phyloP scores from a whole-genome alignment of 1,139 yeast species.

The Protomyces pachydermus region DNA sequence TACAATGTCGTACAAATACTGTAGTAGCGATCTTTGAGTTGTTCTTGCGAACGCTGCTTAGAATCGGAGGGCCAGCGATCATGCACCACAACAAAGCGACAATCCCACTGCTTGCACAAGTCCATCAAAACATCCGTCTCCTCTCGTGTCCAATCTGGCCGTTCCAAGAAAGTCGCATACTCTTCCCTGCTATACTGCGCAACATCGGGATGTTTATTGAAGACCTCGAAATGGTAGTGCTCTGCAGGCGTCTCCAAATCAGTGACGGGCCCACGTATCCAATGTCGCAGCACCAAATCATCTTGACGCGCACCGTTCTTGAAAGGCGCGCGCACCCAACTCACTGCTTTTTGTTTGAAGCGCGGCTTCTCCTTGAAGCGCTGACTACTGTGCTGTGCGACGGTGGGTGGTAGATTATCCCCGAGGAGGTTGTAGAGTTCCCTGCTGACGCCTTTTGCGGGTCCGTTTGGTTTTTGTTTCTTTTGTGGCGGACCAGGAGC shows the following conservation, averaged over 20 bases:
- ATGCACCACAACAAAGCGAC: conserved; percentile 78
- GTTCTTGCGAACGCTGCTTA: conserved; percentile 50
- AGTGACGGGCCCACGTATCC: conserved; percentile 63
- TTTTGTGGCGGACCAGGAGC: background rate
- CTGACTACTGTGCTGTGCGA: conserved; percentile 43
- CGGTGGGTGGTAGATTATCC: conserved; percentile 84
- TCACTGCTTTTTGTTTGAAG: conserved; percentile 59
- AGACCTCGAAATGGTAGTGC: conserved; percentile 71
- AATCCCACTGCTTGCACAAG: conserved; percentile 65
- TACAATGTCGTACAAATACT: conserved; percentile 49
- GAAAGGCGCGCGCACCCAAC: conserved; percentile 61
- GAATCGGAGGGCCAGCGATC: conserved; percentile 58
- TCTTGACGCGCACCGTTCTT: conserved; percentile 51
- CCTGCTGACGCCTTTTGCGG: conserved; percentile 74
- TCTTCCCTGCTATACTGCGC: conserved; percentile 67
- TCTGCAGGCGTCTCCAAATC: conserved; percentile 36
- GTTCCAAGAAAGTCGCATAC: conserved; percentile 45
- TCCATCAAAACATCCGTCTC: conserved; percentile 76
- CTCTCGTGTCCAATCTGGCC: conserved; percentile 61
- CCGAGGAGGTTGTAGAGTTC: conserved; percentile 85
- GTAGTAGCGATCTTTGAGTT: conserved; percentile 77
- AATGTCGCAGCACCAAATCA: conserved; percentile 59
- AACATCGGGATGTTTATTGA: conserved; percentile 61
- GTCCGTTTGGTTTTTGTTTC: background rate
- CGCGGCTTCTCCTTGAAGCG: conserved; percentile 64